Conservation (phyloP, 768 basidiomycete species). For the Hirschioporus abietinus region DNA sequence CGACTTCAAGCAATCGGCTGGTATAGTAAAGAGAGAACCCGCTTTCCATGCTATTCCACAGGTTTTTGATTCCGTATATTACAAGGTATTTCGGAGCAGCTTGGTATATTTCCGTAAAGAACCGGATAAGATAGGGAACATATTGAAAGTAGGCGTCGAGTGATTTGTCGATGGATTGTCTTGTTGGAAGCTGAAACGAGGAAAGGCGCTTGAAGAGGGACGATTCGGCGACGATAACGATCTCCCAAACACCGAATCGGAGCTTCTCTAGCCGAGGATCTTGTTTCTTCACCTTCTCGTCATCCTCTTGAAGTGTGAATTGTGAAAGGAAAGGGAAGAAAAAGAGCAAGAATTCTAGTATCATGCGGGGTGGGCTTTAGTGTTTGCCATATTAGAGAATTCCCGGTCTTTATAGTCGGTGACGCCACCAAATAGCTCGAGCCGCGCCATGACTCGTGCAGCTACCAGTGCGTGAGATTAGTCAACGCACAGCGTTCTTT, state of each 20-base stretch:
- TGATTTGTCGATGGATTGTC: neutral
- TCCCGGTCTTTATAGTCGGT: neutral
- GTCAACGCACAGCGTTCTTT: no score
- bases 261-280: neutral
- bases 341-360: neutral
- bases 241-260: neutral
- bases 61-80: neutral
- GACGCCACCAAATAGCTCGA: neutral
- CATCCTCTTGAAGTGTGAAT: neutral
- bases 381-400: neutral
- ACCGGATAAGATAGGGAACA: neutral
- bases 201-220: neutral
- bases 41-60: neutral
- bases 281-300: neutral
- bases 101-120: neutral
- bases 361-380: neutral
- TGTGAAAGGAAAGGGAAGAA: neutral
- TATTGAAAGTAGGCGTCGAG: neutral
- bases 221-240: neutral
- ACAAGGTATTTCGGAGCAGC: neutral
- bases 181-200: neutral
- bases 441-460: no score
- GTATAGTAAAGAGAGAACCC: slow-evolving; percentile 2
- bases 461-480: no score
- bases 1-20: neutral